A percentile compares a stretch with the other conserved stretches of the same genome.
These are phyloP conservation scores for Magnusiomyces magnusii DNA, from an alignment of 1,139 yeast species.

Conservation along the genomic window DNA sequence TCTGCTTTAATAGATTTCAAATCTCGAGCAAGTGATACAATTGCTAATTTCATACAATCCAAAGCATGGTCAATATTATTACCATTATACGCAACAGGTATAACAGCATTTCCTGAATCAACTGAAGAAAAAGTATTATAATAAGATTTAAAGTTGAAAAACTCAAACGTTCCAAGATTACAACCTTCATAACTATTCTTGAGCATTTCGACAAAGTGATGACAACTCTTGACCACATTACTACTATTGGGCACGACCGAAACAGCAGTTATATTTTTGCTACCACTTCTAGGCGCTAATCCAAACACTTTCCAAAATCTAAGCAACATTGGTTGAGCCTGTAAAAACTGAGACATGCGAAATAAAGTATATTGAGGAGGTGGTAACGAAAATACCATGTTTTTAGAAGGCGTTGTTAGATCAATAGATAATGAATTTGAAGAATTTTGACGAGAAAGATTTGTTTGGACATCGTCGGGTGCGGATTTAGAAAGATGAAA, in stretches of 20 bases:
- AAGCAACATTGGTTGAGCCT: constrained; percentile 33
- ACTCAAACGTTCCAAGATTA: constrained; percentile 29
- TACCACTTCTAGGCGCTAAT: constrained; percentile 30
- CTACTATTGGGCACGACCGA: constrained; percentile 30
- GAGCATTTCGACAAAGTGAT: constrained; percentile 24
- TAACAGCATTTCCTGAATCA: constrained; percentile 19
- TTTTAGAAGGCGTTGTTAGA: background rate
- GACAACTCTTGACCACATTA: constrained; percentile 24
- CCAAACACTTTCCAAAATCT: constrained; percentile 36
- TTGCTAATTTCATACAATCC: constrained; percentile 2
- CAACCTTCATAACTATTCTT: constrained; percentile 34
- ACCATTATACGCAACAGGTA: constrained; percentile 13
- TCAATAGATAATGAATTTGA: background rate
- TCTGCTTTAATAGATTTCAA: background rate
- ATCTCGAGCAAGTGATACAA: constrained; percentile 1
- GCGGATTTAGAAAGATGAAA: background rate
- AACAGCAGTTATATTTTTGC: constrained; percentile 27
- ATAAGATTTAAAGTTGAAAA: constrained; percentile 24
- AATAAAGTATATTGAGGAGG: constrained; percentile 23
- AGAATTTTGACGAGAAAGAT: background rate
- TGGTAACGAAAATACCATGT: constrained; percentile 3
- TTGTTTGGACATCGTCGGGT: background rate
- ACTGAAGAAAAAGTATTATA: background rate
- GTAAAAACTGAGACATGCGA: constrained; percentile 26
- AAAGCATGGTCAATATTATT: constrained; percentile 1